Evolutionary conservation across 2,329 filamentous ascomycete genomes (phyloP).

Genomic region (Dactylellina haptotyla): DNA sequence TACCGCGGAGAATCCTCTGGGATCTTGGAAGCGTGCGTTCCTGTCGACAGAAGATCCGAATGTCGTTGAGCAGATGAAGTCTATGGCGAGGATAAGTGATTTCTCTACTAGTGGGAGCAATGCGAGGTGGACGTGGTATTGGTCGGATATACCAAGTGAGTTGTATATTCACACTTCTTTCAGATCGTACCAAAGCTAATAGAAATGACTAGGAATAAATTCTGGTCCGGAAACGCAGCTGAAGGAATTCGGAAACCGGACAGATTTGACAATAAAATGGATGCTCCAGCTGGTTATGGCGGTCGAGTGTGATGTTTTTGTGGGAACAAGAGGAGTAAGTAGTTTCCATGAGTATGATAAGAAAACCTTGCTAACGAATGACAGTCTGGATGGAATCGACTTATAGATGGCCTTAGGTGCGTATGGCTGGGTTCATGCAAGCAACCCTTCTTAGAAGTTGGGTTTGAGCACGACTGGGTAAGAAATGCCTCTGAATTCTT

Average conservation of each 20-base stretch:
- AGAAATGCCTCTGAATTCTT: neutral
- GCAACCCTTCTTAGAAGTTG: constrained; percentile 56
- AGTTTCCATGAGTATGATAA: neutral
- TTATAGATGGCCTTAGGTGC: constrained; percentile 57
- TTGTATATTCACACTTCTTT: neutral
- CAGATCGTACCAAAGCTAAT: neutral
- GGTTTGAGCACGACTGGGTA: constrained; percentile 56
- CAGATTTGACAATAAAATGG: constrained; percentile 57
- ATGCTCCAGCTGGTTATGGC: constrained; percentile 57
- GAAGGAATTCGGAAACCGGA: constrained; percentile 56
- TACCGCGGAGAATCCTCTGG: constrained; percentile 53
- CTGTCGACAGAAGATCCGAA: constrained; percentile 56
- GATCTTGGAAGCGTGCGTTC: constrained; percentile 54
- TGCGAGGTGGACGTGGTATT: constrained; percentile 56
- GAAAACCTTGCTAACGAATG: neutral
- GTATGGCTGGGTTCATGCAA: constrained; percentile 56
- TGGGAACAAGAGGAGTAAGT: constrained; percentile 56
- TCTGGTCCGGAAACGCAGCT: constrained; percentile 55
- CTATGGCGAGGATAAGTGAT: constrained; percentile 48
- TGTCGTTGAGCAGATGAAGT: constrained; percentile 50
- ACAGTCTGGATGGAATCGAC: constrained; percentile 57
- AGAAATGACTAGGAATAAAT: constrained; percentile 50
- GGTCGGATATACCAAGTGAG: constrained; percentile 56
- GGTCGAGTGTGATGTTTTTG: constrained; percentile 55
- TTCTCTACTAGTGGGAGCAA: constrained; percentile 46